phyloP scores from a whole-genome alignment of 805 yeast genomes.

The Candida takata region DNA sequence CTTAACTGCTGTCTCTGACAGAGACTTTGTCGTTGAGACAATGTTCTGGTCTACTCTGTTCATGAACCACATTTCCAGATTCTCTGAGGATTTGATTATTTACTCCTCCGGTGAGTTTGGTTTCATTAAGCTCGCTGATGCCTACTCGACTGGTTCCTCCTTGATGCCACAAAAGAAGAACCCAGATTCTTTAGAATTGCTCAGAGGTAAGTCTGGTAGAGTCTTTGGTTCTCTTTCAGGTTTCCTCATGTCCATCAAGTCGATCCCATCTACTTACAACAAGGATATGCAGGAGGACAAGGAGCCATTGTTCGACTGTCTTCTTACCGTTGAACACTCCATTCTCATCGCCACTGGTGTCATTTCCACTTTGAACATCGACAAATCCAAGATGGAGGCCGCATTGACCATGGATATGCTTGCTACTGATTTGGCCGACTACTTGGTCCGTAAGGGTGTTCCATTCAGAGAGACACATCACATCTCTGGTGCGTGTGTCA shows the following conservation, averaged over 20 bases:
- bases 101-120: constrained; percentile 98
- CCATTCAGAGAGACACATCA: constrained; percentile 99
- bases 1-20: constrained; percentile 91
- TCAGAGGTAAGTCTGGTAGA: constrained; percentile 96
- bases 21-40: constrained; percentile 95
- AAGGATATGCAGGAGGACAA: constrained; percentile 99
- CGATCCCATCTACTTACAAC: constrained; percentile 96
- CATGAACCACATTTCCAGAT: constrained; percentile 92
- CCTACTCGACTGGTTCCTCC: constrained; percentile 97
- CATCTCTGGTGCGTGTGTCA: constrained; percentile 96
- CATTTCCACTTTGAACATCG: constrained; percentile 73
- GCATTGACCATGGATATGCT: constrained; percentile 98
- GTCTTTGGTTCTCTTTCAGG: constrained; percentile 94
- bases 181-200: constrained; percentile 90
- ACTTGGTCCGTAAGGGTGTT: constrained; percentile 94
- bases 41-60: constrained; percentile 93
- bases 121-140: constrained; percentile 88
- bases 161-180: constrained; percentile 99
- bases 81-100: constrained; percentile 90
- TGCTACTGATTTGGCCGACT: constrained; percentile 97
- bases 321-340: constrained; percentile 90
- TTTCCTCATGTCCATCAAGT: constrained; percentile 90
- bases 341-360: constrained; percentile 94
- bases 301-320: constrained; percentile 92
- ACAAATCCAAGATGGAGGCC: constrained; percentile 68